Base-by-base conservation (phyloP, 805 yeast genomes). In the Yarrowia deformans region DNA sequence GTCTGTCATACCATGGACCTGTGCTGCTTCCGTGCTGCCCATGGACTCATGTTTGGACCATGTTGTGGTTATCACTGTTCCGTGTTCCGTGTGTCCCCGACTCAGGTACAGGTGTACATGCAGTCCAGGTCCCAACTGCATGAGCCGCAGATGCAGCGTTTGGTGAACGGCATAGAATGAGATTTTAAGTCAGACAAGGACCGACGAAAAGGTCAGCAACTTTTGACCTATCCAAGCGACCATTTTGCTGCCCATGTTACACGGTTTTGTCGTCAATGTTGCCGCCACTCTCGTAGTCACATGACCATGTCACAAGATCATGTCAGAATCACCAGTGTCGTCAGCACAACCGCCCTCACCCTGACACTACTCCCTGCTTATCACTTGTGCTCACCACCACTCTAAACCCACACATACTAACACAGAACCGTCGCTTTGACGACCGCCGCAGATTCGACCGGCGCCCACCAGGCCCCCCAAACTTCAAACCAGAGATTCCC, bases 381-480 rank as follows among this genome's bases (percentile, higher is more conserved):
- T 23, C 29, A 23, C 29, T 23, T 23, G 3, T 23, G 29, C 29
- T 18, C 48, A 18, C 48, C 6, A 46, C 23, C 32, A 46, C 2
- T 13, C 13, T n/a, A n/a, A n/a, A 29, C 23, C 10, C 19, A 5
- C 2, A 2, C 29, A 23, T 34, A n/a, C 56, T 63, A 63, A 49
- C 55, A 16, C 56, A 63, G 56, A 63, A 35, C 56, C 55, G 68
- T 23, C 52, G 68, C 14, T 63, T 48, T 23, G 68, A 63, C 45
- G 68, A 63, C 68, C 43, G 68, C 8, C 18, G 68, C 16, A 19
- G 68, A 12, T 63, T 48, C 56, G 68, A 63, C 1, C 56, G 68
- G 13, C 68, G 68, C 68, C 68, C 56, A 34, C 48, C 63, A 29
- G 63, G 63, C 63, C 52, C 66, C n/a, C 14, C n/a, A 2, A 23